Percentiles rank a stretch among this genome's conserved stretches.
Conservation (phyloP, 2,329 filamentous ascomycete genomes). For the Penicillium sp. region DNA sequence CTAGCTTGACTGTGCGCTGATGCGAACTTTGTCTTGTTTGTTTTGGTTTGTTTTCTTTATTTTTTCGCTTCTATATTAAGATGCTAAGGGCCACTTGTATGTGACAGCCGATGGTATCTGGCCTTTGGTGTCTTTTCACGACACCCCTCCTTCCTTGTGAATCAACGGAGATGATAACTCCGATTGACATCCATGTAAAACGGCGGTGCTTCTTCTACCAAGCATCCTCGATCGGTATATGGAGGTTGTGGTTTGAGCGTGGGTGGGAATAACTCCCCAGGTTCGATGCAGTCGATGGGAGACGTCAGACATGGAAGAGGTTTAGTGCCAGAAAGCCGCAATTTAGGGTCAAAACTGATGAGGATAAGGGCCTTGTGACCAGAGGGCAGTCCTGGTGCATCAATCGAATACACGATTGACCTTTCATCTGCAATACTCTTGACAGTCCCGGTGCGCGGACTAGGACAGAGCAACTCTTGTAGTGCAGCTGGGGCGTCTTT, state of each 20-base stretch:
- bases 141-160: neutral
- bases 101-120: neutral
- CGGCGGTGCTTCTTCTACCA: conserved; percentile 11
- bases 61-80: neutral
- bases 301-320: conserved; percentile 4
- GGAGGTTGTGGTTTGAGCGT: neutral
- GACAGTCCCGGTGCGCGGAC: conserved; percentile 31
- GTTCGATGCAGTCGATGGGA: neutral
- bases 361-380: conserved; percentile 35
- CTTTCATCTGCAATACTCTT: conserved; percentile 40
- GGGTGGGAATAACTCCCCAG: neutral
- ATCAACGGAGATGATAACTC: conserved; percentile 21
- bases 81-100: neutral
- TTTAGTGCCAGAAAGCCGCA: conserved; percentile 25
- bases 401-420: conserved; percentile 40
- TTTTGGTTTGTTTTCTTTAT: neutral
- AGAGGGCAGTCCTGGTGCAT: conserved; percentile 23
- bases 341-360: conserved; percentile 41
- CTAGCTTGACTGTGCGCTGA: neutral
- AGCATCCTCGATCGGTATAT: neutral
- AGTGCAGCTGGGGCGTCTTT: conserved; percentile 39
- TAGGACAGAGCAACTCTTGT: conserved; percentile 40
- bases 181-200: conserved; percentile 18
- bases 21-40: neutral
- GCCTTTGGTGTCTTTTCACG: neutral